These are phyloP conservation scores for Scenedesmus sp. DNA, from an alignment of 163 green algal species.

Conservation along the genomic window DNA sequence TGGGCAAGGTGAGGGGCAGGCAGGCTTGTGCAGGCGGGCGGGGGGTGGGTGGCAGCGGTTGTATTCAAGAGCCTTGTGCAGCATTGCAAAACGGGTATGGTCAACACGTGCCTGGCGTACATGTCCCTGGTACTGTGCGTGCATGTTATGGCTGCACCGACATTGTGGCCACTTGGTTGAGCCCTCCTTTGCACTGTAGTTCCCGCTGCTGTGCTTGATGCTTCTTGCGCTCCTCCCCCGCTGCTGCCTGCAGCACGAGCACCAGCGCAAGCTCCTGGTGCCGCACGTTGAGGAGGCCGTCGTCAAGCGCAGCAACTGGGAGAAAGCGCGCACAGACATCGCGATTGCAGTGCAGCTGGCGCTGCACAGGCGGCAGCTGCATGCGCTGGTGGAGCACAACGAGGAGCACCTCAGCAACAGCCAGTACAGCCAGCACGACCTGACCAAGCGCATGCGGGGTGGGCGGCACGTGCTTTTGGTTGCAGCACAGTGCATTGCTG, in stretches of 20 bases:
- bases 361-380: conserved; percentile 12
- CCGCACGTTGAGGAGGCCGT: not conserved
- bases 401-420: not conserved
- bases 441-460: not conserved
- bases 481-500: too few species aligned
- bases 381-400: not conserved
- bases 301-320: conserved; percentile 15
- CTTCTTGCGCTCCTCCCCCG: not conserved
- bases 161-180: too few species aligned
- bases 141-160: too few species aligned
- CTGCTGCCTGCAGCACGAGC: not conserved
- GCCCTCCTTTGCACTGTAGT: too few species aligned
- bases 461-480: too few species aligned
- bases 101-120: too few species aligned
- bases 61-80: too few species aligned
- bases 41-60: too few species aligned
- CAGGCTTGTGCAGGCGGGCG: too few species aligned
- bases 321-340: conserved; percentile 12
- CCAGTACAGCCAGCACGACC: conserved; percentile 10
- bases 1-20: not conserved
- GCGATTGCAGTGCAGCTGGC: conserved; percentile 29
- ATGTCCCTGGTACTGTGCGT: too few species aligned
- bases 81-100: too few species aligned
- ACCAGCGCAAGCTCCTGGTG: not conserved
- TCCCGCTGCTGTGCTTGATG: not conserved